Percentiles rank a stretch among this genome's conserved stretches.
phyloP scores from a whole-genome alignment of 441 rosid species.

The Erodium moschatum region DNA sequence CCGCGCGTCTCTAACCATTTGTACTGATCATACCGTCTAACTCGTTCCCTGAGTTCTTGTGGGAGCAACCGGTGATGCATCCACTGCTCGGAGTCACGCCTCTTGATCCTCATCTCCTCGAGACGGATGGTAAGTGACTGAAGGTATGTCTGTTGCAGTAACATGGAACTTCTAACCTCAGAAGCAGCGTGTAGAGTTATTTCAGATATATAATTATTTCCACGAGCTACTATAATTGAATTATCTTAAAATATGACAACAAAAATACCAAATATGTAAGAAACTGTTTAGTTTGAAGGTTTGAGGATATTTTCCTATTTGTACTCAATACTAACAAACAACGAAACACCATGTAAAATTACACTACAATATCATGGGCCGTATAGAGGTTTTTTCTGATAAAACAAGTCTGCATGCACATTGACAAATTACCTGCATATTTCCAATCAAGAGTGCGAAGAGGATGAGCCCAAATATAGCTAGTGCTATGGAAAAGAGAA shows the following conservation, averaged over 20 bases:
- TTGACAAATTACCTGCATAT: constrained; percentile 44
- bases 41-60: constrained; percentile 51
- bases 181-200: too few relatives aligned
- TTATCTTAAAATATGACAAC: too few relatives aligned
- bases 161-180: constrained; percentile 3
- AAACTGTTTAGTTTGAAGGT: too few relatives aligned
- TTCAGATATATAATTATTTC: too few relatives aligned
- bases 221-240: too few relatives aligned
- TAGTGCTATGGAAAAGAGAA: constrained; percentile 67
- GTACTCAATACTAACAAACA: too few relatives aligned
- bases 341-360: too few relatives aligned
- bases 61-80: constrained; percentile 94
- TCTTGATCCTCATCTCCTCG: constrained; percentile 92
- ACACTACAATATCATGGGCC: too few relatives aligned
- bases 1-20: constrained; percentile 75
- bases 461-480: constrained; percentile 79
- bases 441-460: constrained; percentile 75
- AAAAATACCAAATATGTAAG: too few relatives aligned
- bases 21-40: constrained; percentile 61
- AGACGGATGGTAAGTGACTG: constrained; percentile 74
- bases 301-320: too few relatives aligned
- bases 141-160: constrained; percentile 66
- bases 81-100: constrained; percentile 95
- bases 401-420: too few relatives aligned
- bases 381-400: too few relatives aligned